Base-by-base conservation (phyloP, 768 basidiomycete genomes). In the Pleurotus djamor region DNA sequence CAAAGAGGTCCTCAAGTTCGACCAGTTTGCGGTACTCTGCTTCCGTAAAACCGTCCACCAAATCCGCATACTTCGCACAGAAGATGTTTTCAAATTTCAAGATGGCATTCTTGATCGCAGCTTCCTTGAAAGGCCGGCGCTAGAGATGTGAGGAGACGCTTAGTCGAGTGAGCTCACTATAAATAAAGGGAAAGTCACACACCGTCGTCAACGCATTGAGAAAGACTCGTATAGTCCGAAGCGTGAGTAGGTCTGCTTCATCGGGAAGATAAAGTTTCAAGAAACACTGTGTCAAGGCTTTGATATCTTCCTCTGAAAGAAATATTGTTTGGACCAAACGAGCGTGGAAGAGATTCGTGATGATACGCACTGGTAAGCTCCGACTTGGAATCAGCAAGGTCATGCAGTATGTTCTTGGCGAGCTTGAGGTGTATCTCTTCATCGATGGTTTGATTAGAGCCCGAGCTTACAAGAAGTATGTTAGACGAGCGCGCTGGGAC, bases 41-140 rank as follows among this genome's bases (percentile, higher is more conserved):
- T 66, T 91, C 89, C 60, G 79, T 84, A 69, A 92, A 88, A 60
- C 80, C 81, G 60, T 86, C 85, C 10, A 94, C 74, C 64, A 89
- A 85, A 57, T 83, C 79, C 38, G 85, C 83, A 62, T 87, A 94
- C 65, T 85, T 87, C 77, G 92, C 94, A 51, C 74, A 71, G 45
- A 97, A 75, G 4, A 75, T 60, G 0, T 78, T 69, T 35, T 91
- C 86, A 67, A 96, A 95, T 61, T 86, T 87, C 21, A 71, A 74
- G 52, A 96, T 77, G 0, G 92, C 87, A 60, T 88, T 94, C 45
- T 82, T 84, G 12, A 88, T 69, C 71, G 59, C 80, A 65, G 49
- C 79, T 73, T 76, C 96, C 79, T 58, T 80, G 69, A 68, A 83
- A 60, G 73, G 76, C 1, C 75, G 76, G 49, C 71, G 71, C 79